These are phyloP conservation scores for Naganishia sp. DNA, from an alignment of 1,284 basidiomycete genomes.

Conservation along the genomic window DNA sequence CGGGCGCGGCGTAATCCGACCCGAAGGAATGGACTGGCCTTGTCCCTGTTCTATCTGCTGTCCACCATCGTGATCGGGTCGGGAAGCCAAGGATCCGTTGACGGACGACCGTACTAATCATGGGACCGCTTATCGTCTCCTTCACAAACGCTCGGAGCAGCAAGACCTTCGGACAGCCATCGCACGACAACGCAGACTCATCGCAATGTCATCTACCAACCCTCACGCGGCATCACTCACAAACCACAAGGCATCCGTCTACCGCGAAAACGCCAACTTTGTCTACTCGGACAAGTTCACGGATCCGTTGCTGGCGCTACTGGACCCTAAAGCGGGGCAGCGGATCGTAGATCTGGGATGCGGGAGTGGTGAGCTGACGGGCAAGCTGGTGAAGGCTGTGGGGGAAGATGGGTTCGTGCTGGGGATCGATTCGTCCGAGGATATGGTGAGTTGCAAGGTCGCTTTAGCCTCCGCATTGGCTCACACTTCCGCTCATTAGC, in stretches of 20 bases:
- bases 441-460: slow-evolving; percentile 64
- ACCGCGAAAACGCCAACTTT: slow-evolving; percentile 58
- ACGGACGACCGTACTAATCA: too few species aligned
- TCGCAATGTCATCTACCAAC: not conserved
- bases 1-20: too few species aligned
- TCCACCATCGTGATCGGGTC: too few species aligned
- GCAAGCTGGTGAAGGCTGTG: slow-evolving; percentile 61
- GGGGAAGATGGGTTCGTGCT: slow-evolving; percentile 62
- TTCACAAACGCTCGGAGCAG: too few species aligned
- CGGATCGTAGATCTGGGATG: slow-evolving; percentile 76
- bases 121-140: too few species aligned
- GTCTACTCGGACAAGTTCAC: slow-evolving; percentile 72
- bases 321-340: slow-evolving; percentile 66
- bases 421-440: slow-evolving; percentile 68
- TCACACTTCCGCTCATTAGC: slow-evolving; percentile 51
- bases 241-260: slow-evolving; percentile 47
- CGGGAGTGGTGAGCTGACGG: slow-evolving; percentile 74
- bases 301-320: slow-evolving; percentile 63
- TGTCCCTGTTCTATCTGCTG: too few species aligned
- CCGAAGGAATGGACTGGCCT: too few species aligned
- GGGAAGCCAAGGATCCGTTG: too few species aligned
- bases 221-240: slow-evolving; percentile 32
- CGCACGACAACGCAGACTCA: too few species aligned
- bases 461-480: not conserved
- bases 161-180: too few species aligned